phyloP scores from a whole-genome alignment of 208 protist genomes.

The Acanthamoeba divionensis region DNA sequence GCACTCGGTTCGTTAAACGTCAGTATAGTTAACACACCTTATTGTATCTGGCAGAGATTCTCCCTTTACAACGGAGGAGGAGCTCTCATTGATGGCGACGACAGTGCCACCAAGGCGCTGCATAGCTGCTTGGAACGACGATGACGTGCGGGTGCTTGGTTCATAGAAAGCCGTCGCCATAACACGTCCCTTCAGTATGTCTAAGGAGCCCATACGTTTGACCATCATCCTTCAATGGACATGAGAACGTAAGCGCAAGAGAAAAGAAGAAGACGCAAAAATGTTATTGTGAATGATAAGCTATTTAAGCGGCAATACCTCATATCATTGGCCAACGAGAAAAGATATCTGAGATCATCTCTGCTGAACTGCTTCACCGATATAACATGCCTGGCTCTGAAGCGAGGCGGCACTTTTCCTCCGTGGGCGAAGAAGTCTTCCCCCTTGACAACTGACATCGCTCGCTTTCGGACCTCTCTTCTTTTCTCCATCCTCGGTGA shows the following conservation, averaged over 20 bases:
- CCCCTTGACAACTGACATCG: not conserved
- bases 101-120: constrained; percentile 78
- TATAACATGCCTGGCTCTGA: constrained; percentile 55
- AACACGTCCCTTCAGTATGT: constrained; percentile 60
- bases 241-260: too few relatives aligned
- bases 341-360: constrained; percentile 56
- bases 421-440: constrained; percentile 5
- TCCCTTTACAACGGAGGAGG: constrained; percentile 78
- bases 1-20: not conserved
- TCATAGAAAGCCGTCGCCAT: constrained; percentile 44
- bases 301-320: not conserved
- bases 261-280: not conserved
- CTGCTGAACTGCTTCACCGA: constrained; percentile 70
- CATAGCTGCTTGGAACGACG: constrained; percentile 82
- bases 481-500: not conserved
- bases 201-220: constrained; percentile 56
- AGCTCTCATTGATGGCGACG: constrained; percentile 59
- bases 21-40: not conserved
- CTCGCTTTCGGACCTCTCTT: not conserved
- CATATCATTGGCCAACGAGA: constrained; percentile 71
- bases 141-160: constrained; percentile 78
- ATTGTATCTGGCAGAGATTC: constrained; percentile 81
- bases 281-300: not conserved
- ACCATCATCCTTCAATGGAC: constrained; percentile 59
- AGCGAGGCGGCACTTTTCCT: not conserved